A percentile compares a stretch with the other conserved stretches of the same genome.
Evolutionary conservation across 164 flowering plant genomes (phyloP).

Genomic region (Brasenia schreberi): DNA sequence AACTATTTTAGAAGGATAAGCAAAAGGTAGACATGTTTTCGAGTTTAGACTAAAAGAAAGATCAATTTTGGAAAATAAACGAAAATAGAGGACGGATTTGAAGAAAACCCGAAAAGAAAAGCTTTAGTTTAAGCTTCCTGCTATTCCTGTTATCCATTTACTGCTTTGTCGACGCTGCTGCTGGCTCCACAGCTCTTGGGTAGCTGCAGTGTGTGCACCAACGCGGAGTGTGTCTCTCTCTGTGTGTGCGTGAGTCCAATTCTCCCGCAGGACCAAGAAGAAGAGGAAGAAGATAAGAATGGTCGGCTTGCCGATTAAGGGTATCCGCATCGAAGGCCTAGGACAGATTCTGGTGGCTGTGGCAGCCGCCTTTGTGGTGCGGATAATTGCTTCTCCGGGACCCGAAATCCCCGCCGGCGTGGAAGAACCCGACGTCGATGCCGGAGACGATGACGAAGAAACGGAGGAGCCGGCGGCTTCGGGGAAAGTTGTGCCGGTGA

Average conservation of each 20-base stretch:
- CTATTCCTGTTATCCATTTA: too few relatives aligned
- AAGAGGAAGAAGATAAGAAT: not conserved
- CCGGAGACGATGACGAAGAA: constrained; percentile 8
- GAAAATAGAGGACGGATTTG: too few relatives aligned
- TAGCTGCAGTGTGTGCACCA: too few relatives aligned
- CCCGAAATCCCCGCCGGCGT: constrained; percentile 35
- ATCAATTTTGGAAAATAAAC: too few relatives aligned
- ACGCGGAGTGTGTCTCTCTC: too few relatives aligned
- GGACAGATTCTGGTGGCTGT: constrained; percentile 69
- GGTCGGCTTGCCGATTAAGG: constrained; percentile 2
- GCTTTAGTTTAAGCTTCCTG: too few relatives aligned
- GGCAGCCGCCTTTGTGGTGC: constrained; percentile 72
- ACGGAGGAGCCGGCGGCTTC: constrained; percentile 20
- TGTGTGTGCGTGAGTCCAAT: not conserved
- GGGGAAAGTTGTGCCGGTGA: constrained; percentile 52
- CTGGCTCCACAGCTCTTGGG: too few relatives aligned
- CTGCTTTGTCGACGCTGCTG: too few relatives aligned
- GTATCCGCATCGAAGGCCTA: constrained; percentile 48
- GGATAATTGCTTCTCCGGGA: constrained; percentile 62
- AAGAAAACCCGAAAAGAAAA: too few relatives aligned
- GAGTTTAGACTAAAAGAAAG: too few relatives aligned
- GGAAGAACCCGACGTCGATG: constrained; percentile 20
- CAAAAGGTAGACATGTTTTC: too few relatives aligned
- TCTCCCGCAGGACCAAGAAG: not conserved
- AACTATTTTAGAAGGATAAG: too few relatives aligned